phyloP scores from a whole-genome alignment of 352 stramenopile genomes.

The Globisporangium acanthophoron region DNA sequence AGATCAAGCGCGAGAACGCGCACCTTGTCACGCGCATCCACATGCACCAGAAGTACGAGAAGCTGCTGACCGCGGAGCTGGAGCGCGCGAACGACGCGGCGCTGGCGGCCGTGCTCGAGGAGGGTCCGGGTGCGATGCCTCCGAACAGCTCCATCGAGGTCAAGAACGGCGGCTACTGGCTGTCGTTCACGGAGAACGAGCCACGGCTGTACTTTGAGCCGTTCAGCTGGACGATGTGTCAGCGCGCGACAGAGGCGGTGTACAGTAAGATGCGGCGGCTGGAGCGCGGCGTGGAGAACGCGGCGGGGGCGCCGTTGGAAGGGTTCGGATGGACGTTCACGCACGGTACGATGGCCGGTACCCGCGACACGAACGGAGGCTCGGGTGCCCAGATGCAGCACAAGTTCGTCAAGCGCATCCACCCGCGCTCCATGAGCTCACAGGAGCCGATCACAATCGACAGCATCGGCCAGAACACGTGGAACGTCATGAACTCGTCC shows the following conservation, averaged over 20 bases:
- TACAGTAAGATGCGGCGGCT: too few species aligned
- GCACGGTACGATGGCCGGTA: too few species aligned
- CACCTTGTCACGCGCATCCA: slow-evolving; percentile 6
- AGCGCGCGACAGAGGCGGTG: slow-evolving; percentile 7
- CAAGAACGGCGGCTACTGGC: slow-evolving; percentile 2
- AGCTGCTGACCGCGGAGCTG: slow-evolving; percentile 5
- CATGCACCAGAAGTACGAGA: slow-evolving; percentile 10
- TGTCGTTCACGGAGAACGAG: slow-evolving; percentile 11
- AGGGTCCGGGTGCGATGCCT: too few species aligned
- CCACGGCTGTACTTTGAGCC: slow-evolving; percentile 8
- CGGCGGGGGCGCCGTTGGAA: too few species aligned
- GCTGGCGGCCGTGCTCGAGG: too few species aligned
- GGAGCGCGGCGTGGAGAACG: too few species aligned
- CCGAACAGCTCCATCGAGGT: background rate
- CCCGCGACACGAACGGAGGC: too few species aligned
- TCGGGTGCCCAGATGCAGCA: too few species aligned
- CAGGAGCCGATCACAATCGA: slow-evolving; percentile 22
- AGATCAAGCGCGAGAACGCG: slow-evolving; percentile 11
- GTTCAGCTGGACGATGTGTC: slow-evolving; percentile 6
- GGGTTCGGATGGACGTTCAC: too few species aligned
- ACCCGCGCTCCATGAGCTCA: too few species aligned
- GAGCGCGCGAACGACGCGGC: slow-evolving; percentile 1
- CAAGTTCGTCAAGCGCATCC: too few species aligned
- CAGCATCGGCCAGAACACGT: slow-evolving; percentile 24
- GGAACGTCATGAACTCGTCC: slow-evolving; percentile 30